Evolutionary conservation across 176 grass and related monocot species (phyloP), one percentile per base, ranked within the genome.

Genomic region (Zoysia pacifica): DNA sequence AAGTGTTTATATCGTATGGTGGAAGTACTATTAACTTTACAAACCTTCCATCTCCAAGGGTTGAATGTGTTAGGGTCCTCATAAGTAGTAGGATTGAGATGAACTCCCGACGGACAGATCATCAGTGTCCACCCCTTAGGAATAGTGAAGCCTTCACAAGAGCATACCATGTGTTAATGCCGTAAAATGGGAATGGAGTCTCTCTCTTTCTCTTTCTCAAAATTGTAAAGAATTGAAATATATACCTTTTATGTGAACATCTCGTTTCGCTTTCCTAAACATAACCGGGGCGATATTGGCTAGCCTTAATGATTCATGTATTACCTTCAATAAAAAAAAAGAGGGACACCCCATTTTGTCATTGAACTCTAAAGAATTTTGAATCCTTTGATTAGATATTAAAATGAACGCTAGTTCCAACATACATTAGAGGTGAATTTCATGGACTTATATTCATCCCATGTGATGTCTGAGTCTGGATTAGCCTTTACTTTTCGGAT

Each of bases 371-470:
- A 47, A 47, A 7, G 8, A 47, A 3, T 47, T 47, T 47, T 47
- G 45, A 47, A 7, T 47, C 14, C 45, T 47, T 47, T 47, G 45
- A 47, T 47, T 47, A 7, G 45, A 47, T 47, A 5, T 6, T 47
- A 42, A 65, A 2, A 65, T 41, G 38, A 15, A 2, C 15, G 37
- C 5, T 35, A 70, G 45, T 35, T 70, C 0, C 9, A 11, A 13
- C 67, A 6, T 67, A 93, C 85, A 54, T 81, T 70, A 20, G 81
- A 84, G 72, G 89, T 89, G 51, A 93, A 88, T 38, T 64, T 81
- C 88, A 90, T 90, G 9, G 85, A 88, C 67, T 90, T 90, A 69
- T 93, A 90, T 75, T 93, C 88, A 38, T 76, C 69, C 91, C 88
- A 93, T 74, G 91, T 94, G 50, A 91, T 62, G 1, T 65, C 86